phyloP scores from a whole-genome alignment of 768 basidiomycete species.

The Lanmaoa rubissima region DNA sequence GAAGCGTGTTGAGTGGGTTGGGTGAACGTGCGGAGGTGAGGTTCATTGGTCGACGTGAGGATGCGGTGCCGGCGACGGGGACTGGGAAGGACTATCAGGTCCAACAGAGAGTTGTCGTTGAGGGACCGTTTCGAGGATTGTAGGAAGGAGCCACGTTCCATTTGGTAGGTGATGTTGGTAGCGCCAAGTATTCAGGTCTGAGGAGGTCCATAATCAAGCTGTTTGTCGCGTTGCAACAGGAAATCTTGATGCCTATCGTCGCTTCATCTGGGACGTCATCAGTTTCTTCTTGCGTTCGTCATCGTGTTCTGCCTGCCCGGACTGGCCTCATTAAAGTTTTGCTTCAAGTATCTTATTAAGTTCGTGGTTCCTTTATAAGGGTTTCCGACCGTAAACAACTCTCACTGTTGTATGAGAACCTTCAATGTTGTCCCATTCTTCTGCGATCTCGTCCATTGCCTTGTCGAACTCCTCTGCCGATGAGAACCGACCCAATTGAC shows the following conservation, averaged over 20 bases:
- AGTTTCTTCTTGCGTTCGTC: too few species aligned
- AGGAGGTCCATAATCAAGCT: too few species aligned
- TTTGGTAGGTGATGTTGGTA: not conserved
- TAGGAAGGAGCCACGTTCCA: conserved; percentile 6
- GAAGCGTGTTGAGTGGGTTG: conserved; percentile 44
- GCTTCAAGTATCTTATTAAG: too few species aligned
- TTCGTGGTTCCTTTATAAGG: not conserved
- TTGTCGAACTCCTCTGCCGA: conserved; percentile 22
- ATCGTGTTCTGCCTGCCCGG: too few species aligned
- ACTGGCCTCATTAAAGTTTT: too few species aligned
- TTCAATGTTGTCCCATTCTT: conserved; percentile 26
- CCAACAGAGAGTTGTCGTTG: conserved; percentile 64
- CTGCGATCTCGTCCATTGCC: conserved; percentile 12
- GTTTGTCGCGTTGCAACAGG: too few species aligned
- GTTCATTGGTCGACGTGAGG: conserved; percentile 70
- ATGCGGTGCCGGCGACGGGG: conserved; percentile 75
- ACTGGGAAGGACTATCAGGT: conserved; percentile 63
- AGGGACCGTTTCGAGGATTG: conserved; percentile 52
- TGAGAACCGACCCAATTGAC: conserved; percentile 11
- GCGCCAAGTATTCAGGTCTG: not conserved
- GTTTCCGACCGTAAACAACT: conserved; percentile 16
- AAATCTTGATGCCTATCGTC: too few species aligned
- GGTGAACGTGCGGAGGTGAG: conserved; percentile 36
- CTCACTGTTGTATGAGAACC: conserved; percentile 11
- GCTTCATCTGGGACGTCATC: too few species aligned